Base-by-base conservation (phyloP, 257 asterid genomes). In the Cordia subcordata region DNA sequence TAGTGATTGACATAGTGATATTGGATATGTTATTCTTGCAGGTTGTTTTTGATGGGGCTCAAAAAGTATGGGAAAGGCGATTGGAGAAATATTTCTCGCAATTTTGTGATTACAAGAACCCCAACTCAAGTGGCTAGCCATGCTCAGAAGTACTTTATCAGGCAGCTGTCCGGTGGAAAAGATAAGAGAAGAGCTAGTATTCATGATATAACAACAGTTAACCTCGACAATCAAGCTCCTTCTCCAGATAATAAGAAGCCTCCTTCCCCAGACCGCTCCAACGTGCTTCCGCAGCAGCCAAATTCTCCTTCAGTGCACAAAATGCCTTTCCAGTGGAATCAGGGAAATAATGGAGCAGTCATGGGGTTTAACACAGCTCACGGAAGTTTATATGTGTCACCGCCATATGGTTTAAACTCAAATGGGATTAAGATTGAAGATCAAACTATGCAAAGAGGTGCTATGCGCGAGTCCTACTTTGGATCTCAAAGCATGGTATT, bases 81-180 rank as follows among this genome's bases (percentile, higher is more conserved):
- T 53, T 93, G 99, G 99, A 82, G 97, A 66, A 93, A 93, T 61
- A 93, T 93, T 52, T 89, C 99, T 0, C 77, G 97, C 5, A 93
- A 86, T 45, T 89, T 75, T 12, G 99, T 93, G 76, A 77, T 78
- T n/a, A 78, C 94, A 2, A 77, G 99, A 55, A 93, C 96, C 8
- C 99, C 99, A 9, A 89, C 99, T 13, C 99, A 93, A 71, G 99
- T 93, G 6, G 99, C 99, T 1, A 93, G 99, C 65, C 99, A 89
- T 76, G 99, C 99, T 19, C 99, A 93, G 55, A 93, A 93, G 75
- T 93, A 88, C 55, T 93, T 86, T 79, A 89, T 89, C 45, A 72
- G 99, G 65, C 99, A 89, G 45, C 91, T 82, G 23, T 84, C 97
- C 0, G 94, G 96, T 0, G 91, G 97, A 2, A 93, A 89, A 67